Percentiles rank a stretch among this genome's conserved stretches.
Evolutionary conservation across 1,284 basidiomycete genomes (phyloP).

Genomic region (Boletus sp.): DNA sequence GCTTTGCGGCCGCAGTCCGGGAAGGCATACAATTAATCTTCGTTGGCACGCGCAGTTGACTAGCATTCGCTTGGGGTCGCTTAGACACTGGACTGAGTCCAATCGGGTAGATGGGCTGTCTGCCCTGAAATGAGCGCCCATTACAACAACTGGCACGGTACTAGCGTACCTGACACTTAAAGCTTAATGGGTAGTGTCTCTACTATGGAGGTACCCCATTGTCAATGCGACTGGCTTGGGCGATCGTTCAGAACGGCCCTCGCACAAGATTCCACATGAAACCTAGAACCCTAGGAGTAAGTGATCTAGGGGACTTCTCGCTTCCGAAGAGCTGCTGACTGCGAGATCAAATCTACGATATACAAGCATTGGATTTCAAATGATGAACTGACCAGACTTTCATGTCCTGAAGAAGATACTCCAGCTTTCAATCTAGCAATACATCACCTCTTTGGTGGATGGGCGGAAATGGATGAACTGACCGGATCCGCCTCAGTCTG

Average conservation of each 20-base stretch:
- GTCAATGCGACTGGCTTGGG: too few species aligned
- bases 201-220: too few species aligned
- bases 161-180: slow-evolving; percentile 3
- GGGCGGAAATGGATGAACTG: neutral
- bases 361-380: neutral
- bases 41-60: too few species aligned
- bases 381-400: neutral
- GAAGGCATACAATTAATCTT: too few species aligned
- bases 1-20: too few species aligned
- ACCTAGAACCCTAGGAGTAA: neutral
- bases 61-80: neutral
- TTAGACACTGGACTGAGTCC: neutral
- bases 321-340: neutral
- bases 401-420: neutral
- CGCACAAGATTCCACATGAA: neutral
- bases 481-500: neutral
- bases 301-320: neutral
- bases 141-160: neutral
- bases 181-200: too few species aligned
- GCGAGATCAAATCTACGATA: neutral
- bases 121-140: slow-evolving; percentile 1
- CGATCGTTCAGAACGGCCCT: neutral
- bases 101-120: neutral
- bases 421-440: neutral
- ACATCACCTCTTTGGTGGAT: neutral